Evolutionary conservation across 495 filamentous ascomycete species (phyloP), one percentile per base, ranked within the genome.

Genomic region (Halenospora varia): DNA sequence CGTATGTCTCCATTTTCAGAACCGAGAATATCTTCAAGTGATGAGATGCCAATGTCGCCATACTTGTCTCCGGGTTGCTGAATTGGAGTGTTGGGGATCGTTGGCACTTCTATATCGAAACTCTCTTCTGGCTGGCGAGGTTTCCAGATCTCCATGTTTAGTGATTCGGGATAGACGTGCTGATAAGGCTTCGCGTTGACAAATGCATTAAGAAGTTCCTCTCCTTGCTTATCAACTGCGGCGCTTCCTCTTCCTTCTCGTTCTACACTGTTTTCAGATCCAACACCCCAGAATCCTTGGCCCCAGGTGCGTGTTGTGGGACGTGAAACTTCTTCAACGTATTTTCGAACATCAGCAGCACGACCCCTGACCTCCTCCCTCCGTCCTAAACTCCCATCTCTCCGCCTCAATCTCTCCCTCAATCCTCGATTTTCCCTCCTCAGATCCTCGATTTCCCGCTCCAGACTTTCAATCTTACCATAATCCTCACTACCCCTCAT

Each of bases 361-460:
- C 6, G 3, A 20, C 42, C 11, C 8, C 19, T 10, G 6, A 6
- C 18, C 8, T 8, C 19, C 8, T 9, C 10, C 3, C 22, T n/a
- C 3, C 9, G 47, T 23, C n/a, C 3, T n/a, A 24, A 25, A 49
- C n/a, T 45, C 18, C 13, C n/a, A n/a, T n/a, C 42, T 15, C 13
- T n/a, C 18, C 42, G 10, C 19, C 47, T 41, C 11, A 23, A 42
- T 20, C 19, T 44, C 25, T 3, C 4, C 29, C 45, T 45, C 10
- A 20, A 57, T 0, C 6, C 22, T 17, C 40, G 23, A 51, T 62
- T 62, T 25, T 62, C 60, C 25, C 26, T 50, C n/a, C 55, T 17
- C 15, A 62, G n/a, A 24, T 13, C 11, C 3, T 62, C 60, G 10
- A 58, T 51, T 22, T 62, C 55, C 10, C 48, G 45, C 47, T 57